A percentile compares a stretch with the other conserved stretches of the same genome.
phyloP scores from a whole-genome alignment of 352 stramenopile genomes.

The Globisporangium nagaii region DNA sequence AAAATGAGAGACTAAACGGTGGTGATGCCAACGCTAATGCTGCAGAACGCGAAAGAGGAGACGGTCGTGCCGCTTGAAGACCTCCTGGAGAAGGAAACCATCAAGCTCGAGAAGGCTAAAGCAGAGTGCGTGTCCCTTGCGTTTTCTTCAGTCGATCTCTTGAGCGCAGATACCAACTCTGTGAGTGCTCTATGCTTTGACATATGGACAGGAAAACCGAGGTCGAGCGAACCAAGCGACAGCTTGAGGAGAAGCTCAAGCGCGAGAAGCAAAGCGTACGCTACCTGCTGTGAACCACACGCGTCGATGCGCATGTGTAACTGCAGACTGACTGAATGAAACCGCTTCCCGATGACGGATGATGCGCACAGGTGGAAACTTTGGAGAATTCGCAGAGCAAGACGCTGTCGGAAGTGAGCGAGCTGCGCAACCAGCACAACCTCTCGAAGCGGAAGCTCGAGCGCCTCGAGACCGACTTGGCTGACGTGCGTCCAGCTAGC shows the following conservation, averaged over 20 bases:
- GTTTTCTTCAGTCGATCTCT: not conserved
- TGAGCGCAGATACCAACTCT: too few species aligned
- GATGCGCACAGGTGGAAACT: conserved; percentile 47
- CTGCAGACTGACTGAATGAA: too few species aligned
- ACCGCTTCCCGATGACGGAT: too few species aligned
- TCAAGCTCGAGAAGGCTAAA: conserved; percentile 59
- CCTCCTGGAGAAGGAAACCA: conserved; percentile 58
- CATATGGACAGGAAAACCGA: conserved; percentile 33
- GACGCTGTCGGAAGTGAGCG: conserved; percentile 60
- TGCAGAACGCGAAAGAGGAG: conserved; percentile 58
- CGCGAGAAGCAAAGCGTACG: conserved; percentile 48
- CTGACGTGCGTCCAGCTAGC: conserved; percentile 32
- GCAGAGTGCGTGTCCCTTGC: conserved; percentile 29
- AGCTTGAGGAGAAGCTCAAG: conserved; percentile 60
- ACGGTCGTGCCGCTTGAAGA: conserved; percentile 61
- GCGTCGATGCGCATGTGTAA: too few species aligned
- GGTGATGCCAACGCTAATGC: not conserved
- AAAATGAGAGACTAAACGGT: not conserved
- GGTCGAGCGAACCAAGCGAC: conserved; percentile 38
- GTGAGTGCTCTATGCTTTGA: not conserved
- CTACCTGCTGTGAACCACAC: too few species aligned
- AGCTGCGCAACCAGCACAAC: conserved; percentile 72
- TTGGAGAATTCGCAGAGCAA: conserved; percentile 62
- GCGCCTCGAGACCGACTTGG: conserved; percentile 54
- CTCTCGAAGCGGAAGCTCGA: conserved; percentile 56